A percentile compares a stretch with the other conserved stretches of the same genome.
Conservation (phyloP, 306 rosid species). For the Fragaria iinumae region DNA sequence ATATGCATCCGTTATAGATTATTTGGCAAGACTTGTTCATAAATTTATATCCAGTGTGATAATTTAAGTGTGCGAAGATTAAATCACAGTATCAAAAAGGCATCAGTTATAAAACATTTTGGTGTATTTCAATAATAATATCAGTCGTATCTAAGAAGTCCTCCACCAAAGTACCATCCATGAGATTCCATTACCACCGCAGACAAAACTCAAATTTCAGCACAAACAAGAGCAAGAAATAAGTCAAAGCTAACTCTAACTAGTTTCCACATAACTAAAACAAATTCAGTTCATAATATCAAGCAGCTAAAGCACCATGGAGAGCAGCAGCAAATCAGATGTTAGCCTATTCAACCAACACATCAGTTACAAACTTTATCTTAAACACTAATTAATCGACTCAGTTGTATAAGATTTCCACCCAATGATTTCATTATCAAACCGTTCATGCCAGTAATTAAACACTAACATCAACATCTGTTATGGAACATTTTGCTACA, state of each 20-base stretch:
- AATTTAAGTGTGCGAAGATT: not conserved
- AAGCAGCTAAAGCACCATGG: not conserved
- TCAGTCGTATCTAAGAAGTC: not conserved
- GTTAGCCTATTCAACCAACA: not conserved
- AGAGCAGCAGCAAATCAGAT: not conserved
- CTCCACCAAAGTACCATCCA: not conserved
- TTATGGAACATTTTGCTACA: not conserved
- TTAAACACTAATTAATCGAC: not conserved
- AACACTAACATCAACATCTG: not conserved
- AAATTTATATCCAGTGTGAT: not conserved
- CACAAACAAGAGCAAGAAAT: not conserved
- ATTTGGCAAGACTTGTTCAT: not conserved
- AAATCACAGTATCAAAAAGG: not conserved
- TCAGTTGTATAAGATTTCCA: not conserved
- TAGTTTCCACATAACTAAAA: not conserved
- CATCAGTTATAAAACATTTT: not conserved
- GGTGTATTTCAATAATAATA: not conserved
- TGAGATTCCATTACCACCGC: not conserved
- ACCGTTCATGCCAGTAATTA: not conserved
- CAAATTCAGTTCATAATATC: not conserved
- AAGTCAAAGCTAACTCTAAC: not conserved
- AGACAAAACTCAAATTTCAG: not conserved
- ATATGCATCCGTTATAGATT: not conserved
- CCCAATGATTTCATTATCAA: not conserved
- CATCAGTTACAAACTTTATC: not conserved